phyloP scores from a whole-genome alignment of 2,329 filamentous ascomycete genomes.

The Elsinoe perseae region DNA sequence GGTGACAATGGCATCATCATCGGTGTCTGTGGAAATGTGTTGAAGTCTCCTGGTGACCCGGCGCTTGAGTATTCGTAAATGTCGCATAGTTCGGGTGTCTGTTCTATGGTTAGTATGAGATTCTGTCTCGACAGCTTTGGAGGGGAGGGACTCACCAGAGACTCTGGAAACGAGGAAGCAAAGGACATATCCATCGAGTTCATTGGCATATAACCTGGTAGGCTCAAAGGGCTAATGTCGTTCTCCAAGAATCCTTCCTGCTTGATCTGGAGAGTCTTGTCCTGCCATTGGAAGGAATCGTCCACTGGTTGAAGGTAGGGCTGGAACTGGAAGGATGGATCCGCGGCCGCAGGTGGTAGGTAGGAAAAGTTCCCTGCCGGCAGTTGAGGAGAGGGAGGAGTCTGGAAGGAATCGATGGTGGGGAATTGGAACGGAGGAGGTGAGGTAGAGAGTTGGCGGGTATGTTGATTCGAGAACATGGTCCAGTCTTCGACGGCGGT shows the following conservation, averaged over 20 bases:
- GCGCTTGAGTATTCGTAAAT: conserved; percentile 58
- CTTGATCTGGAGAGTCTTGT: conserved; percentile 49
- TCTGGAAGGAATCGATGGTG: conserved; percentile 22
- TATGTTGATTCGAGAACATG: conserved; percentile 59
- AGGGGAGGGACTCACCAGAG: conserved; percentile 24
- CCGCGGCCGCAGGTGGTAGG: not conserved
- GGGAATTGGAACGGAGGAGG: conserved; percentile 60
- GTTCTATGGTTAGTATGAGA: conserved; percentile 26
- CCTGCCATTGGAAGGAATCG: conserved; percentile 20
- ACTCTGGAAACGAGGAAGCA: conserved; percentile 54
- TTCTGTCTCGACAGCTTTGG: not conserved
- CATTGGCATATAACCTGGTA: conserved; percentile 57
- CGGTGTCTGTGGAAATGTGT: conserved; percentile 54
- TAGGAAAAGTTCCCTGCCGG: conserved; percentile 10
- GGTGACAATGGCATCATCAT: conserved; percentile 66
- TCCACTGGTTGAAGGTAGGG: conserved; percentile 48
- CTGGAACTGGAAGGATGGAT: conserved; percentile 35
- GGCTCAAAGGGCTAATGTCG: conserved; percentile 57
- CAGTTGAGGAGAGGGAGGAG: conserved; percentile 9
- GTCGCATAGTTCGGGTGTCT: conserved; percentile 72
- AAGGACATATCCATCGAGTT: conserved; percentile 56
- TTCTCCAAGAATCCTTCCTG: conserved; percentile 54
- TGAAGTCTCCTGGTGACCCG: conserved; percentile 36
- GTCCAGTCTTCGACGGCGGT: conserved; percentile 48
- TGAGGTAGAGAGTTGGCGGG: conserved; percentile 61